Evolutionary conservation across 2,329 filamentous ascomycete genomes (phyloP).

Genomic region (Myriosclerotinia scirpicola): DNA sequence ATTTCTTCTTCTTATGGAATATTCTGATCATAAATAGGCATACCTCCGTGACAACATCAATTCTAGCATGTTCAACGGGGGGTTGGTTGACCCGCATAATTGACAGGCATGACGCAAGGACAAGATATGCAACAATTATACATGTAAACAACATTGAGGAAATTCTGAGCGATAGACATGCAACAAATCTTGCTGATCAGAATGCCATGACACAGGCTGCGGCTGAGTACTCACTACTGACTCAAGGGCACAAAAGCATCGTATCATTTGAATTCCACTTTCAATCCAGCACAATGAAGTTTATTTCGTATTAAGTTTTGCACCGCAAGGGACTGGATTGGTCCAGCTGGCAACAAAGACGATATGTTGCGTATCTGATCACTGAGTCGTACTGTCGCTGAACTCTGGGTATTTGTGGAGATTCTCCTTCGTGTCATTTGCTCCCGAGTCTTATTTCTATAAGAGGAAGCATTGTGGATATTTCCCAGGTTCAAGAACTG

Average conservation of each 20-base stretch:
- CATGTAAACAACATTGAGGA: too few species aligned
- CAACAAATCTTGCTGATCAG: background rate
- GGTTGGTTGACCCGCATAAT: too few species aligned
- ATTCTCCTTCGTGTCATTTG: background rate
- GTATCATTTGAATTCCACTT: background rate
- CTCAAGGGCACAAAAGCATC: background rate
- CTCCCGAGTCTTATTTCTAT: background rate
- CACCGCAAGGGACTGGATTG: background rate
- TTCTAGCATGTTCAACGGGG: too few species aligned
- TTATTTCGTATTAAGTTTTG: background rate
- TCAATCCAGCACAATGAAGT: background rate
- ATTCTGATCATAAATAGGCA: background rate
- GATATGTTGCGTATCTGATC: background rate
- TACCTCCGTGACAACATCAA: background rate
- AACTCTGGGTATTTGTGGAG: background rate
- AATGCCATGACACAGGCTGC: background rate
- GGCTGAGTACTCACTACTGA: background rate
- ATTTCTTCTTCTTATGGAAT: background rate
- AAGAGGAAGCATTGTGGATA: background rate
- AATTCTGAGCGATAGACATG: too few species aligned
- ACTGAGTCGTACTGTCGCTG: slow-evolving; percentile 1
- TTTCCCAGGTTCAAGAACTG: background rate
- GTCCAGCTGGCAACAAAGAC: background rate
- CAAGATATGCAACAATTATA: too few species aligned
- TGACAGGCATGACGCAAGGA: too few species aligned